Base-by-base conservation (phyloP, 2,329 filamentous ascomycete species). In the Botrytis hyacinthi region DNA sequence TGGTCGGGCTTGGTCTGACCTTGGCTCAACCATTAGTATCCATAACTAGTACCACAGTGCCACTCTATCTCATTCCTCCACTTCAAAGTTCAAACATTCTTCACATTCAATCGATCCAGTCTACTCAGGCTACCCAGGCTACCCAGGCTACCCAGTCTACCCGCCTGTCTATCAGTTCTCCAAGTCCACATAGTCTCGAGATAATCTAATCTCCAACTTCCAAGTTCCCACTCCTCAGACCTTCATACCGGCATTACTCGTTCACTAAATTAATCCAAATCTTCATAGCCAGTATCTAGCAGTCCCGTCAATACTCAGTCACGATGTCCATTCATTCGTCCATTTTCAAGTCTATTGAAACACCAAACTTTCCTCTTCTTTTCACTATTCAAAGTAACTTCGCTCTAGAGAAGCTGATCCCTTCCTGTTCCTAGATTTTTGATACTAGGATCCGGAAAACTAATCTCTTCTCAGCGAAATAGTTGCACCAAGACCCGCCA, bases 381-480 rank as follows among this genome's bases (percentile, higher is more conserved):
- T 26, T 61, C 51, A 54, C n/a, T 57, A 29, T 29, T 29, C 51
- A 16, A 57, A 57, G n/a, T 18, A 57, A 61, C n/a, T 9, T 37
- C 4, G 22, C 22, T 40, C 32, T n/a, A 44, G 29, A 46, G n/a
- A 22, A 65, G 61, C 40, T 22, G 61, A 65, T 65, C 61, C 61
- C n/a, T 65, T 65, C 61, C 61, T 65, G 61, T 65, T 65, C 61
- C 26, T 62, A 65, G 61, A 65, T 65, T 61, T 40, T 40, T 8
- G 12, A 18, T 57, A 18, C 51, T 57, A 57, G 51, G 51, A 57
- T 57, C 4, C 16, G n/a, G 51, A 32, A 57, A 57, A 57, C 51
- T 61, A 40, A 61, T 26, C 59, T n/a, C 59, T 40, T 61, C 35
- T 40, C 20, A 40, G 59, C 22, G 40, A 40, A 3, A 35, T 60